Evolutionary conservation across 257 asterid species (phyloP).

Genomic region (Haberlea rhodopensis): DNA sequence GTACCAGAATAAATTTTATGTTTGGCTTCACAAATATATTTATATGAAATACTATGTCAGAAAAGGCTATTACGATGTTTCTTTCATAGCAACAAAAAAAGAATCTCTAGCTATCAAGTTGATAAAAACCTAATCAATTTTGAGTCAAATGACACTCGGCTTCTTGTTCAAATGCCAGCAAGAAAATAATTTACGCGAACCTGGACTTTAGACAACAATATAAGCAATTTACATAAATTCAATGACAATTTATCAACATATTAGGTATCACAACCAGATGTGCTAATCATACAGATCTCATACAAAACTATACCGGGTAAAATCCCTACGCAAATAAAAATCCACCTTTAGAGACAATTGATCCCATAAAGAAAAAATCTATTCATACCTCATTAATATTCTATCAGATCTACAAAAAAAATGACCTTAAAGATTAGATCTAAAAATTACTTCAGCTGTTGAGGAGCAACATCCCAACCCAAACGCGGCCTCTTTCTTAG

Average conservation of each 20-base stretch:
- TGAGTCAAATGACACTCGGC: background rate
- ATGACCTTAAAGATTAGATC: constrained; percentile 25
- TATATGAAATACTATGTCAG: too few relatives aligned
- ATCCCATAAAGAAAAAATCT: background rate
- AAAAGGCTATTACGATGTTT: too few relatives aligned
- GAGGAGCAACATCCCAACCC: constrained; percentile 94
- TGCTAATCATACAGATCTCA: background rate
- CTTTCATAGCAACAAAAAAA: too few relatives aligned
- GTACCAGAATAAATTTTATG: background rate
- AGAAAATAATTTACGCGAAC: too few relatives aligned
- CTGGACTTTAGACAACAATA: background rate
- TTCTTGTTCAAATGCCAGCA: too few relatives aligned
- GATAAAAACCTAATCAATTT: background rate
- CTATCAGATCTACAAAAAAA: constrained; percentile 51
- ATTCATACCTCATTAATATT: constrained; percentile 43
- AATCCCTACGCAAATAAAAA: constrained; percentile 10
- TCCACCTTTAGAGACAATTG: background rate
- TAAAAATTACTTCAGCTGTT: constrained; percentile 48
- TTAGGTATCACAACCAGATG: background rate
- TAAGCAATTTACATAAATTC: background rate
- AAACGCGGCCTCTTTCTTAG: constrained; percentile 80
- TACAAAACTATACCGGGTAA: background rate
- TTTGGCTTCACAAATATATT: background rate
- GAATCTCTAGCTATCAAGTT: too few relatives aligned
- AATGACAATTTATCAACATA: too few relatives aligned